Percentiles rank a stretch among this genome's conserved stretches.
phyloP scores from a whole-genome alignment of 169 alveolate genomes.

The Plasmodium gaboni region DNA sequence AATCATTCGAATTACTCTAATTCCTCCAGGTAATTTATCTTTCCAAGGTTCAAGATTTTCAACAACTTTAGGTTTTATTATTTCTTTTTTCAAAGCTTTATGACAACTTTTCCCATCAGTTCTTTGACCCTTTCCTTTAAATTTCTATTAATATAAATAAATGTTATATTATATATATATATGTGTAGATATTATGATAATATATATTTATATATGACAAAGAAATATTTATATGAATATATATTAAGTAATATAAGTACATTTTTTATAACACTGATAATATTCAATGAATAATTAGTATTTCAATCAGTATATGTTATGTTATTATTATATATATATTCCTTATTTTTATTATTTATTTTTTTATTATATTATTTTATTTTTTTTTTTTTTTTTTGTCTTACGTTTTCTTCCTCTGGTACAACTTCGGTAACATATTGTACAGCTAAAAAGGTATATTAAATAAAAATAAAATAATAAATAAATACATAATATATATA shows the following conservation, averaged over 20 bases:
- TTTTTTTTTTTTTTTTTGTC: conserved; percentile 11
- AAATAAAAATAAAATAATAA: conserved; percentile 1
- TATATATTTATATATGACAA: too few species aligned
- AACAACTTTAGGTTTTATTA: conserved; percentile 34
- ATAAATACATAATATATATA: conserved; percentile 2
- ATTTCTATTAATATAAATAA: conserved; percentile 26
- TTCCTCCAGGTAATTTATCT: conserved; percentile 82
- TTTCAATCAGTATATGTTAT: not conserved
- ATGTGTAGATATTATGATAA: too few species aligned
- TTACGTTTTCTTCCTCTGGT: conserved; percentile 68
- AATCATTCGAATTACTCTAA: conserved; percentile 77
- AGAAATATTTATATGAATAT: too few species aligned
- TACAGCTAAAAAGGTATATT: conserved; percentile 12
- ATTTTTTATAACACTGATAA: too few species aligned
- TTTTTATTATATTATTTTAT: not conserved
- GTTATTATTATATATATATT: not conserved
- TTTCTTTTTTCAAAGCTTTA: conserved; percentile 54
- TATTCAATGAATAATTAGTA: too few species aligned
- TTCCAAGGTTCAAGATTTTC: conserved; percentile 83
- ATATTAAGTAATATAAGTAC: too few species aligned
- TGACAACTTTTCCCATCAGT: conserved; percentile 66
- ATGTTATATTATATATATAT: not conserved
- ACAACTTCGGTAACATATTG: conserved; percentile 60
- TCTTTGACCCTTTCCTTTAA: conserved; percentile 76
- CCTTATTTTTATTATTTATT: not conserved